phyloP scores from a whole-genome alignment of 2,329 filamentous ascomycete genomes.

The Paramyrothecium sp. region DNA sequence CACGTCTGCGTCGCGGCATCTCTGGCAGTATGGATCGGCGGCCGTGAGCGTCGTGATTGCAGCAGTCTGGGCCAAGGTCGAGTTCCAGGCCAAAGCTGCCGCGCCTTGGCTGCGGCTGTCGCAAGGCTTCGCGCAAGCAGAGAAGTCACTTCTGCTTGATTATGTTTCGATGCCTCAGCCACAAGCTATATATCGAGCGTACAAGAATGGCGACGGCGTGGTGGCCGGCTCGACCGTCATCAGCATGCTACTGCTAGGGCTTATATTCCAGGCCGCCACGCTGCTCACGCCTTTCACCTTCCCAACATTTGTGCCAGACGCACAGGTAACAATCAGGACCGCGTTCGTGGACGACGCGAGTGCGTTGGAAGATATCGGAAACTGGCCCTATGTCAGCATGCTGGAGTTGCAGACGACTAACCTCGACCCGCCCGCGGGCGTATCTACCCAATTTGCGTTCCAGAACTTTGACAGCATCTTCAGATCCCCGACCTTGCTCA shows the following conservation, averaged over 20 bases:
- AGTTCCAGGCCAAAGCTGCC: slow-evolving; percentile 34
- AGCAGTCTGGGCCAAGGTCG: slow-evolving; percentile 33
- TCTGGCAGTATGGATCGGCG: slow-evolving; percentile 35
- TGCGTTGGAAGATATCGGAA: slow-evolving; percentile 18
- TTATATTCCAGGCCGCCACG: slow-evolving; percentile 33
- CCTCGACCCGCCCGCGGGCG: slow-evolving; percentile 28
- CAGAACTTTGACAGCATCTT: slow-evolving; percentile 26
- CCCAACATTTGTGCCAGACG: slow-evolving; percentile 17
- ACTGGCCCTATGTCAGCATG: slow-evolving; percentile 31
- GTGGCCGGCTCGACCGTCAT: slow-evolving; percentile 24
- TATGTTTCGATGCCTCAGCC: slow-evolving; percentile 29
- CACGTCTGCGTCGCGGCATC: slow-evolving; percentile 23
- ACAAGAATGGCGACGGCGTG: slow-evolving; percentile 30
- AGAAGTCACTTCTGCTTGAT: slow-evolving; percentile 34
- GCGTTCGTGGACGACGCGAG: slow-evolving; percentile 24
- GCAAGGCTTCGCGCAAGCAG: slow-evolving; percentile 21
- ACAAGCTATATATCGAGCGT: slow-evolving; percentile 22
- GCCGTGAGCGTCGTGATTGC: slow-evolving; percentile 30
- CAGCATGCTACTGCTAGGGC: slow-evolving; percentile 27
- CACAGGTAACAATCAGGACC: slow-evolving; percentile 21
- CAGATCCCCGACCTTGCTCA: slow-evolving; percentile 21
- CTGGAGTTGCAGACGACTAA: slow-evolving; percentile 26
- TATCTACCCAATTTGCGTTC: slow-evolving; percentile 30
- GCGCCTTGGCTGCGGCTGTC: slow-evolving; percentile 37
- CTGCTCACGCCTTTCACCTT: slow-evolving; percentile 31